Conservation (phyloP, 2,329 filamentous ascomycete genomes). For the Talaromyces sp. region DNA sequence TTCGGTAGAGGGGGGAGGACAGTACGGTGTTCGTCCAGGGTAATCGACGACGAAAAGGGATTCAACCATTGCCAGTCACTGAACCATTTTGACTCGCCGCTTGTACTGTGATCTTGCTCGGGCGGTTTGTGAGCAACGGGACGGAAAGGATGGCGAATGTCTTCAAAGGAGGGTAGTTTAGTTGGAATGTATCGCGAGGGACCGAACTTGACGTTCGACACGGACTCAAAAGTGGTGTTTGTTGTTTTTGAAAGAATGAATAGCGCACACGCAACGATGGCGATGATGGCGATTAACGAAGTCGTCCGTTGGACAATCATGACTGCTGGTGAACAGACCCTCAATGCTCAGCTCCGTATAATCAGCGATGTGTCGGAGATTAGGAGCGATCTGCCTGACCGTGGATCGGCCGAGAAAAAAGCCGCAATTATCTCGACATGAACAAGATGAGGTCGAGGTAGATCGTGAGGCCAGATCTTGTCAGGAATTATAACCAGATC, state of each 20-base stretch:
- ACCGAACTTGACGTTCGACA: constrained; percentile 22
- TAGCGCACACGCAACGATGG: constrained; percentile 43
- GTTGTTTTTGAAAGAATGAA: constrained; percentile 46
- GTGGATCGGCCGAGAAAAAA: background rate
- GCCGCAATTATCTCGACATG: background rate
- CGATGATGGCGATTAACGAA: constrained; percentile 41
- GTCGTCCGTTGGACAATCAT: constrained; percentile 43
- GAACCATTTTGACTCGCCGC: constrained; percentile 78
- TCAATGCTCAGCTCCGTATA: background rate
- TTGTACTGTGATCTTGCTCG: constrained; percentile 73
- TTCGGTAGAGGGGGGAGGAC: constrained; percentile 72
- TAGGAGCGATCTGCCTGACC: constrained; percentile 5
- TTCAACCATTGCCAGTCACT: constrained; percentile 86
- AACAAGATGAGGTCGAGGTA: background rate
- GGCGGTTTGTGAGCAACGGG: constrained; percentile 68
- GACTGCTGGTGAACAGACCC: background rate
- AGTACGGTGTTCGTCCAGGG: constrained; percentile 75
- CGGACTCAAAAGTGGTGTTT: constrained; percentile 23
- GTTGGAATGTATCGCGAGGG: constrained; percentile 35
- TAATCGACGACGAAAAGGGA: constrained; percentile 78
- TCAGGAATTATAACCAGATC: background rate
- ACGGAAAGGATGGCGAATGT: constrained; percentile 60
- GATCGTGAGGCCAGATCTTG: background rate
- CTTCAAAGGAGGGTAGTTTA: constrained; percentile 50
- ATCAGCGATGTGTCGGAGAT: constrained; percentile 5